A percentile compares a stretch with the other conserved stretches of the same genome.
These are phyloP conservation scores for Flaveria floridana DNA, from an alignment of 140 eudicot species.

Conservation along the genomic window DNA sequence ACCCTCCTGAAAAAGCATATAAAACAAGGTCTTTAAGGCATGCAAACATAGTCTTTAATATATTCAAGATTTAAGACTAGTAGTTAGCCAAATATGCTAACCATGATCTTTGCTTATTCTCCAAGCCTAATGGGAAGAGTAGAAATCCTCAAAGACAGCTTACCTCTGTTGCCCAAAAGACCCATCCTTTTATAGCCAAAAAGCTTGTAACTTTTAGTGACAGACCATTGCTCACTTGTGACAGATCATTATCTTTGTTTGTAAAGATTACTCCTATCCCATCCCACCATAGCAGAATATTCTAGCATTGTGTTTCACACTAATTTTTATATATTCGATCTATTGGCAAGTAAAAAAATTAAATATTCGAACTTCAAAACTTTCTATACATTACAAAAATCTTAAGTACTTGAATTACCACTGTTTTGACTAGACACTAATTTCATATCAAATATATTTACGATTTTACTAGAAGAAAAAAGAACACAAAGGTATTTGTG, in stretches of 20 bases:
- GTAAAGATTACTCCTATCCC: constrained; percentile 48
- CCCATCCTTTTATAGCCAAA: constrained; percentile 57
- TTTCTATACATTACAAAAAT: neutral
- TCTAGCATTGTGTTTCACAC: constrained; percentile 40
- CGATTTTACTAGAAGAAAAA: neutral
- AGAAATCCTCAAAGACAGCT: constrained; percentile 23
- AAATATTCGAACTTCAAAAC: neutral
- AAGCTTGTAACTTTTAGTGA: constrained; percentile 24
- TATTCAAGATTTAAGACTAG: neutral
- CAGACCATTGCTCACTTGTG: constrained; percentile 36
- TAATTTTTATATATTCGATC: constrained; percentile 1
- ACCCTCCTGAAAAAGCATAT: constrained; percentile 41
- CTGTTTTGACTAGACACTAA: neutral
- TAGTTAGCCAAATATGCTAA: constrained; percentile 29
- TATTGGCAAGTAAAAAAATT: neutral
- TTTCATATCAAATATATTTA: neutral
- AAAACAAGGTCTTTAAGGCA: neutral
- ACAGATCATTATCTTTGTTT: constrained; percentile 35
- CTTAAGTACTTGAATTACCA: neutral
- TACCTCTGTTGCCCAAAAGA: constrained; percentile 30
- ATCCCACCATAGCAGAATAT: constrained; percentile 32
- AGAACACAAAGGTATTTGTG: neutral
- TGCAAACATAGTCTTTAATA: neutral
- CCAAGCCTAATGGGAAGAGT: constrained; percentile 8
- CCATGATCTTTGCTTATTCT: constrained; percentile 33